Evolutionary conservation across 139 green algal species (phyloP).

Genomic region (Mesotaenium endlicherianum): DNA sequence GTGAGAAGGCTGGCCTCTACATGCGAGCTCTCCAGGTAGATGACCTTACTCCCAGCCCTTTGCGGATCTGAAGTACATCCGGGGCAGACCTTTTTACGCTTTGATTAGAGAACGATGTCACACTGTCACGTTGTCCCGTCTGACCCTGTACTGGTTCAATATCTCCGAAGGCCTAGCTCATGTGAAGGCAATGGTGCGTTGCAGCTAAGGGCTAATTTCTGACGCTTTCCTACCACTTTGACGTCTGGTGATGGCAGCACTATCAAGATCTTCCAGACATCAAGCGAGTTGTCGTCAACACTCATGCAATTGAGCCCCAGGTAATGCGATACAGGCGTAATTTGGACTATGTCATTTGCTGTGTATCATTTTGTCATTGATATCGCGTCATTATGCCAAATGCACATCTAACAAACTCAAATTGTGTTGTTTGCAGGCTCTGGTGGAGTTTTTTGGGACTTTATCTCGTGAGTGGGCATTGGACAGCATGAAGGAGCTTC

Average conservation of each 20-base stretch:
- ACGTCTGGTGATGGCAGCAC: conserved; percentile 70
- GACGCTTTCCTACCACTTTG: neutral
- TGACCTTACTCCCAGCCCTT: neutral
- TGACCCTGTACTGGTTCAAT: neutral
- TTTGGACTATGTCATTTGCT: neutral
- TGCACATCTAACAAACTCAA: no score
- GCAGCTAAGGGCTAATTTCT: no score
- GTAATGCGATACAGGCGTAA: neutral
- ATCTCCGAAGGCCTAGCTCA: neutral
- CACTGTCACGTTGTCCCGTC: neutral
- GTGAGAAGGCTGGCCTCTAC: conserved; percentile 98
- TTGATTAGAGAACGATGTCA: neutral
- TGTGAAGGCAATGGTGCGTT: no score
- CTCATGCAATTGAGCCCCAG: conserved; percentile 91
- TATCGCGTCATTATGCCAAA: conserved; percentile 1
- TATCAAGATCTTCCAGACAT: conserved; percentile 98
- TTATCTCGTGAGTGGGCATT: conserved; percentile 92
- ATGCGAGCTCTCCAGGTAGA: conserved; percentile 81
- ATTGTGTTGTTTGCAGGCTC: conserved; percentile 50
- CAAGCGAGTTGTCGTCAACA: conserved; percentile 95
- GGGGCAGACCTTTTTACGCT: neutral
- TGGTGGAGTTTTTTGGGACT: conserved; percentile 95
- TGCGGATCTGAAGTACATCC: neutral
- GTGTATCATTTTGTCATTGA: neutral
- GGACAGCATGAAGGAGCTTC: conserved; percentile 92